These are phyloP conservation scores for Cryphonectria radicalis DNA, from an alignment of 2,329 filamentous ascomycete species.

Conservation along the genomic window DNA sequence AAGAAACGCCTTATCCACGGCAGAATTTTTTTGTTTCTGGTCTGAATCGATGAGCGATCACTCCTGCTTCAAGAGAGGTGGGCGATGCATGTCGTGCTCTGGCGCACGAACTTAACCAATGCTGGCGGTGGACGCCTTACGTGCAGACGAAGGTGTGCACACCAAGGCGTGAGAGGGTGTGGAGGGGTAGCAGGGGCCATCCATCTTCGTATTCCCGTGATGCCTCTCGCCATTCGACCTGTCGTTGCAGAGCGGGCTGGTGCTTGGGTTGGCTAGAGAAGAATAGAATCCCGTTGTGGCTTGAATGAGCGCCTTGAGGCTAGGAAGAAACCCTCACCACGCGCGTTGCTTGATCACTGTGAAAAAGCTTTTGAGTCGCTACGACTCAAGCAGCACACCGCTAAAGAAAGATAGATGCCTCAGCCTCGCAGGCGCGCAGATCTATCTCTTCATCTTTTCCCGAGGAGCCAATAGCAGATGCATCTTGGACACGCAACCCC, in stretches of 20 bases:
- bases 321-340: background rate
- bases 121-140: slow-evolving; percentile 6
- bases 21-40: background rate
- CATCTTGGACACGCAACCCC: slow-evolving; percentile 5
- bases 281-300: background rate
- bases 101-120: slow-evolving; percentile 10
- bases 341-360: background rate
- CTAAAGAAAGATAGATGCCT: background rate
- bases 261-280: background rate
- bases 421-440: slow-evolving; percentile 14
- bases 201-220: slow-evolving; percentile 22
- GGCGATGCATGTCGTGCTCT: slow-evolving; percentile 18
- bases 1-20: slow-evolving; percentile 3
- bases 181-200: slow-evolving; percentile 17
- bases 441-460: slow-evolving; percentile 17
- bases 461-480: slow-evolving; percentile 21
- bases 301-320: background rate
- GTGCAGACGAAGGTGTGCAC: slow-evolving; percentile 21
- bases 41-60: slow-evolving; percentile 7
- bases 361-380: background rate
- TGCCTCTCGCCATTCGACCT: slow-evolving; percentile 22
- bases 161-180: slow-evolving; percentile 18
- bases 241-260: slow-evolving; percentile 12
- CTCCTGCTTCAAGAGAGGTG: background rate
- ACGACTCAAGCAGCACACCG: background rate